phyloP scores from a whole-genome alignment of 2,329 filamentous ascomycete genomes.

The Sclerotinia trifoliorum region DNA sequence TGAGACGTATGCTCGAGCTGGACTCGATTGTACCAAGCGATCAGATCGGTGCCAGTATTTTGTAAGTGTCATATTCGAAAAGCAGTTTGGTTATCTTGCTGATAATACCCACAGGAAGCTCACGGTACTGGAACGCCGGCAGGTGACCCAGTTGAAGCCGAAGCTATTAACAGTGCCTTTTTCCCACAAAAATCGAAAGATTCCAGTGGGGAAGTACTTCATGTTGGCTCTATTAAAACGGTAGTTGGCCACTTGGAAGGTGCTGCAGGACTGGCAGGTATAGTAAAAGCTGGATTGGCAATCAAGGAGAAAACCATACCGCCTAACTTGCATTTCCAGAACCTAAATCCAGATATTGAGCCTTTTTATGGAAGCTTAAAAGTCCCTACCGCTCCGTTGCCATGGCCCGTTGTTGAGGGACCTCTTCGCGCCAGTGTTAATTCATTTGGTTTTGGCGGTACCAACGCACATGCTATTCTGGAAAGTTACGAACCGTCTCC shows the following conservation, averaged over 20 bases:
- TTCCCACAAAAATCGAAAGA: not conserved
- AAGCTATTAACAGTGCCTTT: constrained; percentile 26
- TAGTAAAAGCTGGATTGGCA: constrained; percentile 37
- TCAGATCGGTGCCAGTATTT: constrained; percentile 26
- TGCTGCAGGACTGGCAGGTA: constrained; percentile 37
- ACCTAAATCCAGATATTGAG: constrained; percentile 40
- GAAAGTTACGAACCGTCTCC: constrained; percentile 38
- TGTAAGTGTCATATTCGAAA: constrained; percentile 23
- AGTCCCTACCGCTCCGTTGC: constrained; percentile 36
- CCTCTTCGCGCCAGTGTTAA: constrained; percentile 32
- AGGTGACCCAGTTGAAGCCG: constrained; percentile 32
- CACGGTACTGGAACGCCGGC: constrained; percentile 30
- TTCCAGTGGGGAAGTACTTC: constrained; percentile 14
- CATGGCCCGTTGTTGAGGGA: constrained; percentile 30
- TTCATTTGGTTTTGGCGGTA: constrained; percentile 48
- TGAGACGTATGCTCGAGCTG: constrained; percentile 46
- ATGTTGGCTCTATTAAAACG: constrained; percentile 34
- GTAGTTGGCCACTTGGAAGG: constrained; percentile 37
- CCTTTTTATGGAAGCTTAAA: constrained; percentile 25
- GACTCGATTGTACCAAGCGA: constrained; percentile 39
- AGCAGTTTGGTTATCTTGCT: not conserved
- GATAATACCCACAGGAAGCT: constrained; percentile 12
- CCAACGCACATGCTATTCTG: constrained; percentile 47
- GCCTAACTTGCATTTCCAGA: constrained; percentile 40
- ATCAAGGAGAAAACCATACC: constrained; percentile 38